Conservation (phyloP, 2,329 filamentous ascomycete species). For the Chaetomiaceae sp. region DNA sequence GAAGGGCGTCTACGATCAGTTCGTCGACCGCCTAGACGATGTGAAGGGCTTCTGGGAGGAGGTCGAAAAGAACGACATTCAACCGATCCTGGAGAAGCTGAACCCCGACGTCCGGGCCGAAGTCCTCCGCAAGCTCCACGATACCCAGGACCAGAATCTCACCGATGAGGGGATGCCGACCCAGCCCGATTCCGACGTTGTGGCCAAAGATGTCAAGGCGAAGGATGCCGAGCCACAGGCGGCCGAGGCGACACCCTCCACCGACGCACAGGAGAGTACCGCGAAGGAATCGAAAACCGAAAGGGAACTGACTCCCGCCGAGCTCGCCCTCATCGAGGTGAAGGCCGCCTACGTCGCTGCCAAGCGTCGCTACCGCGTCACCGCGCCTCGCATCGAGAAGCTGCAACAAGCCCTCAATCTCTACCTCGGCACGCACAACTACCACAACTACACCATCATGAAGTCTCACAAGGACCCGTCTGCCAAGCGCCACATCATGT, state of each 20-base stretch:
- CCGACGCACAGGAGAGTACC: background rate
- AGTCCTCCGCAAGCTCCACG: conserved; percentile 59
- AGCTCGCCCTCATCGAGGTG: conserved; percentile 64
- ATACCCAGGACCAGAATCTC: conserved; percentile 28
- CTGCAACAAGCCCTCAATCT: conserved; percentile 69
- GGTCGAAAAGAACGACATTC: conserved; percentile 74
- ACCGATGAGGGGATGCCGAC: conserved; percentile 16
- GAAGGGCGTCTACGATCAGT: conserved; percentile 64
- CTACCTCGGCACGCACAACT: conserved; percentile 84
- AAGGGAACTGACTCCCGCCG: conserved; percentile 44
- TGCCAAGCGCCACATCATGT: conserved; percentile 86
- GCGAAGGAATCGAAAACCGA: conserved; percentile 10
- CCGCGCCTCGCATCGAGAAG: conserved; percentile 62
- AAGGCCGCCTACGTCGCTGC: conserved; percentile 77
- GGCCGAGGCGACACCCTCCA: background rate
- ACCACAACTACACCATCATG: conserved; percentile 95
- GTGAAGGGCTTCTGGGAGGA: conserved; percentile 77
- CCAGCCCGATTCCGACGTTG: conserved; percentile 6
- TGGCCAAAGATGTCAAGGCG: background rate
- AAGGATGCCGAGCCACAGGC: background rate
- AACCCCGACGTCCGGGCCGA: conserved; percentile 59
- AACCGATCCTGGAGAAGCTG: conserved; percentile 59
- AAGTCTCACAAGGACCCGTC: conserved; percentile 78
- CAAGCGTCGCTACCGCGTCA: conserved; percentile 80
- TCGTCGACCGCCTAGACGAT: conserved; percentile 66